phyloP scores from a whole-genome alignment of 2,329 filamentous ascomycete genomes.

The Trichoderma hamatum region DNA sequence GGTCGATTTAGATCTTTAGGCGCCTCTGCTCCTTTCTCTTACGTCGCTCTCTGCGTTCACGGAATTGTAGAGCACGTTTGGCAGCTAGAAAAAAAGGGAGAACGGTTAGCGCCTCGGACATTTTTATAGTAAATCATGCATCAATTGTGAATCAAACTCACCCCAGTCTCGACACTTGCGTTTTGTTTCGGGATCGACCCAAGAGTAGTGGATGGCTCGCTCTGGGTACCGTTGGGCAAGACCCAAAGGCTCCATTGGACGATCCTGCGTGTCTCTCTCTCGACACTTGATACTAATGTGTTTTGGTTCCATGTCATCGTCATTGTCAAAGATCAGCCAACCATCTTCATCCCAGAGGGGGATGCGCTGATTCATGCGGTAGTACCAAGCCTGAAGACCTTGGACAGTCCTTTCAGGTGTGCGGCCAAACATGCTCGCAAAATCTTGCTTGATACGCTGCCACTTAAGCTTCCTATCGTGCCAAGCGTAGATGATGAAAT shows the following conservation, averaged over 20 bases:
- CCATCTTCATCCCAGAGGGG: constrained; percentile 47
- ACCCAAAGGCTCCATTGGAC: constrained; percentile 43
- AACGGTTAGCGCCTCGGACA: not conserved
- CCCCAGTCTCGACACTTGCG: constrained; percentile 44
- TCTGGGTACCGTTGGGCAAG: constrained; percentile 52
- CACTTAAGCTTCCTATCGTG: constrained; percentile 50
- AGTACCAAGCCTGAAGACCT: constrained; percentile 49
- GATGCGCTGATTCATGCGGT: constrained; percentile 48
- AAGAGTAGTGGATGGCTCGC: constrained; percentile 49
- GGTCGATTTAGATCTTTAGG: constrained; percentile 38
- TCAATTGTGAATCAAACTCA: constrained; percentile 37
- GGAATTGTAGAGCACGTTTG: constrained; percentile 43
- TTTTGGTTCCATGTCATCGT: constrained; percentile 44
- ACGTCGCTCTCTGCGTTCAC: constrained; percentile 42
- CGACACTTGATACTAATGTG: constrained; percentile 46
- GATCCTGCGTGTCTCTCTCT: constrained; percentile 43
- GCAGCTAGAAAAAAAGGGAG: constrained; percentile 33
- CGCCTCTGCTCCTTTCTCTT: constrained; percentile 45
- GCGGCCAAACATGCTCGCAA: constrained; percentile 44
- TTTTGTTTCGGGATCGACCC: constrained; percentile 48
- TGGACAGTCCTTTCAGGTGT: constrained; percentile 45
- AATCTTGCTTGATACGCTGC: constrained; percentile 46
- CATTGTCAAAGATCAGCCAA: constrained; percentile 45
- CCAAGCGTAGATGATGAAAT: constrained; percentile 50
- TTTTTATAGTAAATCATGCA: not conserved